Percentiles rank a stretch among this genome's conserved stretches.
Conservation (phyloP, 2,329 filamentous ascomycete genomes). For the Incumbomyces delicatus region DNA sequence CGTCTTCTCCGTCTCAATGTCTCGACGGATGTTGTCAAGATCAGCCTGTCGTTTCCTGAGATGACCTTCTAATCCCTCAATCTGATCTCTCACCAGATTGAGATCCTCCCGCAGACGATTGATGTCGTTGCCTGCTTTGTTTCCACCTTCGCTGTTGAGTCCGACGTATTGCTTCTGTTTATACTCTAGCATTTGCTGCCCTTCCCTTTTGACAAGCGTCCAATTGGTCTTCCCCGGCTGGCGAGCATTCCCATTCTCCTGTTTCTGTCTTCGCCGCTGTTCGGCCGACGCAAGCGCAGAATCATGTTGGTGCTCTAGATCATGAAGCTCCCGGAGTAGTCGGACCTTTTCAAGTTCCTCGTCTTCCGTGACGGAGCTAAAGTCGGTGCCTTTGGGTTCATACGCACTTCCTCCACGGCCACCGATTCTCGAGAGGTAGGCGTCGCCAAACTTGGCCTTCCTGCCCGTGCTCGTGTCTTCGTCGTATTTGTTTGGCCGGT, state of each 20-base stretch:
- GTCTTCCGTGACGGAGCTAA: slow-evolving; percentile 71
- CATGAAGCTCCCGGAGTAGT: slow-evolving; percentile 80
- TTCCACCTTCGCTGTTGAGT: slow-evolving; percentile 50
- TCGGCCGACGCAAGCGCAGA: slow-evolving; percentile 68
- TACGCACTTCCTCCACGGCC: slow-evolving; percentile 62
- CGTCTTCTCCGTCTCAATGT: slow-evolving; percentile 79
- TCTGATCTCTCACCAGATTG: slow-evolving; percentile 82
- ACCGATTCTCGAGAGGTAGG: slow-evolving; percentile 85
- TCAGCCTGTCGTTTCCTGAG: slow-evolving; percentile 64
- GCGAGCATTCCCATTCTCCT: slow-evolving; percentile 13
- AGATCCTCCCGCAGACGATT: slow-evolving; percentile 78
- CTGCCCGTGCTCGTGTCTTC: slow-evolving; percentile 74
- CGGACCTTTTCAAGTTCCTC: slow-evolving; percentile 96
- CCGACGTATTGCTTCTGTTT: slow-evolving; percentile 73
- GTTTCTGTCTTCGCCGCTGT: slow-evolving; percentile 40
- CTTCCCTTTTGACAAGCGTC: slow-evolving; percentile 82
- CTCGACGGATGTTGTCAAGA: slow-evolving; percentile 63
- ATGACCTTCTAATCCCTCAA: slow-evolving; percentile 81
- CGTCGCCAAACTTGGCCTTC: slow-evolving; percentile 95
- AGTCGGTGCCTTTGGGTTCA: slow-evolving; percentile 69
- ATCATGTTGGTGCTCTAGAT: slow-evolving; percentile 79
- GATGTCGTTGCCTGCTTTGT: slow-evolving; percentile 58
- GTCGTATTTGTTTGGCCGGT: slow-evolving; percentile 50
- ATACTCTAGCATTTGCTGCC: slow-evolving; percentile 90
- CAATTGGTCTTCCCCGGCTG: slow-evolving; percentile 51